Evolutionary conservation across 1,284 basidiomycete species (phyloP), one percentile per base, ranked within the genome.

Genomic region (Vanrija sp.): DNA sequence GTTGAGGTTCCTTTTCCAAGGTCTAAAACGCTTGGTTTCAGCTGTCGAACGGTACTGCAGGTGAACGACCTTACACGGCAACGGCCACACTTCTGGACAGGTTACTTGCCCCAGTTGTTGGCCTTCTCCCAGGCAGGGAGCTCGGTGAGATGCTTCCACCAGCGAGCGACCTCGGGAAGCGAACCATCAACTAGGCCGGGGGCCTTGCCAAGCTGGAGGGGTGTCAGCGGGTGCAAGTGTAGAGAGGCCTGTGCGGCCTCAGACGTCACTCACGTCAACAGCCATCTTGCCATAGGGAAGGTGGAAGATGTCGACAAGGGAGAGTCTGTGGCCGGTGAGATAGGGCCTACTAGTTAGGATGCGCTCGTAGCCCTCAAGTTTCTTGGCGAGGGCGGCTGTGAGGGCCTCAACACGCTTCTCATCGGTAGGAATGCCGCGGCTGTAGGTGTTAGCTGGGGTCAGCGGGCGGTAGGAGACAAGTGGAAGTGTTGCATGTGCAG

Each of bases 261-360:
- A n/a, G 5, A 5, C 42, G 12, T 19, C 14, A 50, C 51, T 46
- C 38, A 52, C 38, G 16, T 29, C 10, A 45, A 43, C 59, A 8
- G 44, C 49, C 18, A 57, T 38, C 14, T 34, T n/a, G 40, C 57
- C 52, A 52, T 78, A 80, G 0, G 84, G 81, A 3, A 85, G 69
- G 60, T 85, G 82, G 72, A 79, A 83, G 8, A 85, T 66, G 63
- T 85, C 84, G 0, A 79, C 82, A n/a, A 85, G 71, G 6, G 81
- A 81, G 15, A 83, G 29, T 43, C 73, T 79, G 56, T 83, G 67
- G 3, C 82, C 83, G 26, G 78, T 80, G n/a, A 83, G 60, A 61
- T 80, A 84, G 59, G 78, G 80, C 52, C 68, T 81, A 83, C 48
- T 73, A 65, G 23, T n/a, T n/a, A 85, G 71, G 49, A 85, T 80